These are phyloP conservation scores for Prunus fruticosa DNA, from an alignment of 306 rosid genomes.

Conservation along the genomic window DNA sequence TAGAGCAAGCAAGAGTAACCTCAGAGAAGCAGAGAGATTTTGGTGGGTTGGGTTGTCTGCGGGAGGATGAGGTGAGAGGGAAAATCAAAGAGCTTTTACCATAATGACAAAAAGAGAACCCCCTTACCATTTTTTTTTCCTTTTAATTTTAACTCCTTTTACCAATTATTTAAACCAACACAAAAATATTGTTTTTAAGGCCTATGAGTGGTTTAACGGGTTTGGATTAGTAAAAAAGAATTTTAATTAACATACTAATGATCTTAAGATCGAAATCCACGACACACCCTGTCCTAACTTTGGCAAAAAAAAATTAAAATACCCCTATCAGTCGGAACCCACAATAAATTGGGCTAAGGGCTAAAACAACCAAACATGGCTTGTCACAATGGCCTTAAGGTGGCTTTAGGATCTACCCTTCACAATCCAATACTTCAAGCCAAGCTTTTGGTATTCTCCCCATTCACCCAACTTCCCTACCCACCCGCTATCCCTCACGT, in stretches of 20 bases:
- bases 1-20: background rate
- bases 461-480: constrained; percentile 15
- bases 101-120: background rate
- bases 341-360: no score
- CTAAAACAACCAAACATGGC: background rate
- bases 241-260: no score
- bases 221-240: no score
- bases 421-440: constrained; percentile 21
- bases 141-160: no score
- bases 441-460: constrained; percentile 31
- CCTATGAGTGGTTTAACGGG: no score
- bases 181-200: background rate
- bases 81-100: background rate
- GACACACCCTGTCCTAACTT: no score
- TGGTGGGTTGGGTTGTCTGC: background rate
- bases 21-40: background rate
- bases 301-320: no score
- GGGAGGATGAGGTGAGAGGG: background rate
- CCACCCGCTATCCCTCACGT: constrained; percentile 44
- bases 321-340: no score
- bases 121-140: background rate
- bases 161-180: background rate
- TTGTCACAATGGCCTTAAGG: background rate
- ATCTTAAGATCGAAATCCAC: no score
- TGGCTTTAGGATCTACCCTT: constrained; percentile 32